phyloP scores from a whole-genome alignment of 768 basidiomycete genomes.

The Psilocybe tampanensis region DNA sequence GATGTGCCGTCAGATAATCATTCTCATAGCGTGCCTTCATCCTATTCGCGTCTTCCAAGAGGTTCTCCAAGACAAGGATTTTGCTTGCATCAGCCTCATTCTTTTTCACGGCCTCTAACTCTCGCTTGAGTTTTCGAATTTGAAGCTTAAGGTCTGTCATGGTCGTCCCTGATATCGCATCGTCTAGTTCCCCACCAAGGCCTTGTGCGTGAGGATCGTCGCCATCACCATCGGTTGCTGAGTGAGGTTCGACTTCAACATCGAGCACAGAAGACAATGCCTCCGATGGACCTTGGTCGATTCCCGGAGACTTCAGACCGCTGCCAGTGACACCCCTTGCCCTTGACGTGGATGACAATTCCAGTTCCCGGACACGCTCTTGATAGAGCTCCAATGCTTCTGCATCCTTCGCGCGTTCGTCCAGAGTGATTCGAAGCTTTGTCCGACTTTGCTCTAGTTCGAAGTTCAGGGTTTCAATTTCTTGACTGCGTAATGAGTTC shows the following conservation, averaged over 20 bases:
- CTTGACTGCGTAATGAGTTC: constrained; percentile 61
- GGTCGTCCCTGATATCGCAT: constrained; percentile 79
- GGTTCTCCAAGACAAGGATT: constrained; percentile 85
- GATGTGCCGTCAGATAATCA: constrained; percentile 84
- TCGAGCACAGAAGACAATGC: constrained; percentile 28
- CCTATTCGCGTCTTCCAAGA: constrained; percentile 88
- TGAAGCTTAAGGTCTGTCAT: constrained; percentile 93
- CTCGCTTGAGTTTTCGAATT: constrained; percentile 78
- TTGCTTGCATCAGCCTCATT: constrained; percentile 78
- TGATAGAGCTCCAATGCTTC: constrained; percentile 90
- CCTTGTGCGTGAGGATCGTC: constrained; percentile 57
- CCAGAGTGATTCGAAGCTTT: constrained; percentile 65
- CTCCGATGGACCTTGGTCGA: constrained; percentile 17
- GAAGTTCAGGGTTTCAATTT: constrained; percentile 71
- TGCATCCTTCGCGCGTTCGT: constrained; percentile 76
- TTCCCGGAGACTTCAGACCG: constrained; percentile 19
- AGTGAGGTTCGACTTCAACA: constrained; percentile 27
- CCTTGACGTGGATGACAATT: constrained; percentile 59
- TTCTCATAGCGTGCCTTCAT: constrained; percentile 89
- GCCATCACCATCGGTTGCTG: constrained; percentile 43
- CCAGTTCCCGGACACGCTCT: constrained; percentile 87
- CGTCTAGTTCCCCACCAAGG: constrained; percentile 84
- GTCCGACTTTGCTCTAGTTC: constrained; percentile 77
- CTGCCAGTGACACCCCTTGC: constrained; percentile 31
- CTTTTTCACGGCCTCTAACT: constrained; percentile 73